A percentile compares a stretch with the other conserved stretches of the same genome.
Evolutionary conservation across 2,329 filamentous ascomycete genomes (phyloP).

Genomic region (Exophiala spinifera): DNA sequence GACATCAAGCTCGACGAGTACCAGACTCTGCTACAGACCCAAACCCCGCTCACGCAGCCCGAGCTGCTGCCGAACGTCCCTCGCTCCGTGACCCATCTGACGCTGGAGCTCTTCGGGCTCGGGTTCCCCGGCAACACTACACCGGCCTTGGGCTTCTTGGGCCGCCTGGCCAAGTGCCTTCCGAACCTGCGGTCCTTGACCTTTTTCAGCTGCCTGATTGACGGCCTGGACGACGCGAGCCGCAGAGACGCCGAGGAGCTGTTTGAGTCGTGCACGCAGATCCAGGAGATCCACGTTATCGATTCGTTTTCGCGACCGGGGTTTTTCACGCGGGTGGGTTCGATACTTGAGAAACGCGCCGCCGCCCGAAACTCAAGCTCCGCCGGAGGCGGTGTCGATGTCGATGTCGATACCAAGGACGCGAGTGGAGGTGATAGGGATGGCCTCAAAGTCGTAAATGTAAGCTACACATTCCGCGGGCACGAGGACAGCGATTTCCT

Average conservation of each 20-base stretch:
- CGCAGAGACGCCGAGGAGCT: conserved; percentile 42
- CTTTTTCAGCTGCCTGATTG: conserved; percentile 46
- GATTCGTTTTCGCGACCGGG: conserved; percentile 45
- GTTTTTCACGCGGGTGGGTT: conserved; percentile 38
- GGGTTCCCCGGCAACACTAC: conserved; percentile 44
- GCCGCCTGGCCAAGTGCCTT: conserved; percentile 38
- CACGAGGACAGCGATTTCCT: conserved; percentile 45
- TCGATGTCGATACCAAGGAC: too few relatives aligned
- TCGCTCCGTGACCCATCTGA: conserved; percentile 41
- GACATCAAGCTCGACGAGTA: conserved; percentile 50
- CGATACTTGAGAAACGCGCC: conserved; percentile 25
- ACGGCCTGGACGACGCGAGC: conserved; percentile 40
- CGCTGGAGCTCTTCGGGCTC: conserved; percentile 49
- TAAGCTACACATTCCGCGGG: conserved; percentile 46
- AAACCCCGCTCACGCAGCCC: conserved; percentile 12
- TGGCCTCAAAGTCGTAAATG: conserved; percentile 44
- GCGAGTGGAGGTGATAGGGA: neutral
- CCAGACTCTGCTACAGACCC: conserved; percentile 36
- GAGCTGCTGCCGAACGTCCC: conserved; percentile 41
- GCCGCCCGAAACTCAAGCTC: too few relatives aligned
- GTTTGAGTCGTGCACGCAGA: conserved; percentile 36
- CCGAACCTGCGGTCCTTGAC: conserved; percentile 44
- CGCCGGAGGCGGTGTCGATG: too few relatives aligned
- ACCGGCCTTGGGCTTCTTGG: conserved; percentile 45
- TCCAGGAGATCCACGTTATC: conserved; percentile 47